Evolutionary conservation across 1,284 basidiomycete species (phyloP).

Genomic region (Austroboletus novae-zelandiae): DNA sequence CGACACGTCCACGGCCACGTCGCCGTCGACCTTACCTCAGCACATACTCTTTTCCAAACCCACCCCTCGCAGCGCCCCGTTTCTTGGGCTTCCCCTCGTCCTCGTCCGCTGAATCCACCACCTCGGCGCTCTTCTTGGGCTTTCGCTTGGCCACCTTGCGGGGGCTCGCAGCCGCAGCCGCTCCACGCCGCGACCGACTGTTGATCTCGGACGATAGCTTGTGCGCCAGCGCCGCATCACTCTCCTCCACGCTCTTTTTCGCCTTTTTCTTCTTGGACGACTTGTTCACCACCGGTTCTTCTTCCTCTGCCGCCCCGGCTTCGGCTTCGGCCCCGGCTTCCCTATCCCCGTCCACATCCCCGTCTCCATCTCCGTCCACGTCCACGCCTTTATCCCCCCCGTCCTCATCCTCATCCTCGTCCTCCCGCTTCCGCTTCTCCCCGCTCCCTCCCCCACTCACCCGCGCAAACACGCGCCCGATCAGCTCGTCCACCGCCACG

Average conservation of each 20-base stretch:
- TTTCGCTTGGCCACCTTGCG: slow-evolving; percentile 41
- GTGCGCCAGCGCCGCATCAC: slow-evolving; percentile 67
- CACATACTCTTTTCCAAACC: slow-evolving; percentile 75
- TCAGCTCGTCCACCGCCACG: slow-evolving; percentile 55
- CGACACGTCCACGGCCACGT: not conserved
- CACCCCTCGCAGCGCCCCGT: slow-evolving; percentile 52
- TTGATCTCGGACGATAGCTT: slow-evolving; percentile 73
- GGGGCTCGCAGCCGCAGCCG: slow-evolving; percentile 48
- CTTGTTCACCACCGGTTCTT: slow-evolving; percentile 28
- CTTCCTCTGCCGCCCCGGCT: slow-evolving; percentile 29
- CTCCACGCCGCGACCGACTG: slow-evolving; percentile 51
- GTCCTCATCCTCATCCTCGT: slow-evolving; percentile 29
- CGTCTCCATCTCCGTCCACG: slow-evolving; percentile 21
- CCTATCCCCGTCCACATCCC: slow-evolving; percentile 31
- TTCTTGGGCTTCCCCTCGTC: slow-evolving; percentile 41
- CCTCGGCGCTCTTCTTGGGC: slow-evolving; percentile 57
- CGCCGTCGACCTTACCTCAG: slow-evolving; percentile 51
- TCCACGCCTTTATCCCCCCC: slow-evolving; percentile 20
- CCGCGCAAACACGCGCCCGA: slow-evolving; percentile 56
- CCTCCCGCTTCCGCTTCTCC: slow-evolving; percentile 13
- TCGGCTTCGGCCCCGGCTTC: slow-evolving; percentile 26
- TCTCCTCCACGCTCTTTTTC: slow-evolving; percentile 41
- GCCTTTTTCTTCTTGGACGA: slow-evolving; percentile 48
- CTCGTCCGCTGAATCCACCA: slow-evolving; percentile 53
- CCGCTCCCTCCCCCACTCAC: slow-evolving; percentile 42